phyloP scores from a whole-genome alignment of 2,329 filamentous ascomycete species.

The Colletotrichum cereale region DNA sequence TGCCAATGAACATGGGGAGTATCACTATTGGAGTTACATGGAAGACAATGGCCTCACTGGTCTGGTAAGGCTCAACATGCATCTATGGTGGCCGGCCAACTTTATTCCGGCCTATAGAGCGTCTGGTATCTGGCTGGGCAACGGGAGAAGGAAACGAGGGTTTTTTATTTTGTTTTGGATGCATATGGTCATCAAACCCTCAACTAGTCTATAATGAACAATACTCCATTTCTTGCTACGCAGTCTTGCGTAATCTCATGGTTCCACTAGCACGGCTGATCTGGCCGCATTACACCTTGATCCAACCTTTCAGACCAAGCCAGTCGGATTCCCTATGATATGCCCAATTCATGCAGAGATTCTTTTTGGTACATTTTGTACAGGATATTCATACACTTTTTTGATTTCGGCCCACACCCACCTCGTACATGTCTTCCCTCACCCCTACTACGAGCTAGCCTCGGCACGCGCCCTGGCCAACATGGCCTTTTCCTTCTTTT shows the following conservation, averaged over 20 bases:
- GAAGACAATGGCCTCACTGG: conserved; percentile 3
- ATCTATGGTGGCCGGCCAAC: conserved; percentile 9
- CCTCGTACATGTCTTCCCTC: background rate
- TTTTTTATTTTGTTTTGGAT: conserved; percentile 18
- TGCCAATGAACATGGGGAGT: conserved; percentile 24
- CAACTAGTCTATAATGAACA: conserved; percentile 24
- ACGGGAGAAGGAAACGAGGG: background rate
- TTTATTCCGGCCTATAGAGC: conserved; percentile 1
- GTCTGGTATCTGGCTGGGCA: conserved; percentile 22
- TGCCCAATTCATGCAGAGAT: conserved; percentile 18
- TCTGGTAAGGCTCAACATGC: conserved; percentile 9
- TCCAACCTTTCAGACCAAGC: background rate
- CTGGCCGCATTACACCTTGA: background rate
- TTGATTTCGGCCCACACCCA: background rate
- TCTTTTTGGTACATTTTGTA: conserved; percentile 41
- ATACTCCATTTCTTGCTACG: background rate
- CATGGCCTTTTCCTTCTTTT: conserved; percentile 71
- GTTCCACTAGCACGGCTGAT: background rate
- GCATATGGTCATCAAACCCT: conserved; percentile 13
- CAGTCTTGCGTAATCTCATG: no score
- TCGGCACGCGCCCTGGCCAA: conserved; percentile 53
- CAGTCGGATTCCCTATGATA: background rate
- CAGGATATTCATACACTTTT: conserved; percentile 37
- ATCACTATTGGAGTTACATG: conserved; percentile 32
- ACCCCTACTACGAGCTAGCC: conserved; percentile 44